phyloP scores from a whole-genome alignment of 1,139 yeast genomes.

The Pichia sorboxylosa region DNA sequence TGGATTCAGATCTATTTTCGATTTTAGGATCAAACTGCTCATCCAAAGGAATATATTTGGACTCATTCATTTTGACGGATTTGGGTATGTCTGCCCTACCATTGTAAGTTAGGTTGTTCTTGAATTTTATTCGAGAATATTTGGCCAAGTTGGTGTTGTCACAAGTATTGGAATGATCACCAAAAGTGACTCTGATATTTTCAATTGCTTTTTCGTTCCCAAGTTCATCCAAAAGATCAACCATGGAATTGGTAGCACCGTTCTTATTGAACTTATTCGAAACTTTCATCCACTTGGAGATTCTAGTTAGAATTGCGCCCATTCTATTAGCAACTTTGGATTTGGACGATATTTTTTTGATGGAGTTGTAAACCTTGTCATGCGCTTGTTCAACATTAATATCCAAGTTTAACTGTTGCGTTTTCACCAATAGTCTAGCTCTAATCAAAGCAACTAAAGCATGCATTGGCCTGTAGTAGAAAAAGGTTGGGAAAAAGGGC shows the following conservation, averaged over 20 bases:
- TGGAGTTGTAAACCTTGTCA: slow-evolving; percentile 22
- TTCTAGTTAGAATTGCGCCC: slow-evolving; percentile 32
- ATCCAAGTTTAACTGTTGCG: slow-evolving; percentile 26
- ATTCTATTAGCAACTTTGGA: slow-evolving; percentile 33
- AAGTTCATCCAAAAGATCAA: slow-evolving; percentile 32
- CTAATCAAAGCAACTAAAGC: slow-evolving; percentile 39
- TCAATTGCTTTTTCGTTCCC: slow-evolving; percentile 39
- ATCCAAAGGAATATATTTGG: not conserved
- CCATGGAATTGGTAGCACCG: slow-evolving; percentile 30
- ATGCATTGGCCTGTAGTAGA: slow-evolving; percentile 45
- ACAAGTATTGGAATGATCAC: slow-evolving; percentile 9
- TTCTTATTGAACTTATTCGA: slow-evolving; percentile 27
- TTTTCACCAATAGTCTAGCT: slow-evolving; percentile 32
- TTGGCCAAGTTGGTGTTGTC: slow-evolving; percentile 16
- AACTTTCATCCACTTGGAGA: slow-evolving; percentile 38
- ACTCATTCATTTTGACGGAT: not conserved
- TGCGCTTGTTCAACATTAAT: slow-evolving; percentile 30
- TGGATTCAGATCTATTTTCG: slow-evolving; percentile 1
- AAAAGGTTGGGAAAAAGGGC: slow-evolving; percentile 38
- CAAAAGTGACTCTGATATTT: slow-evolving; percentile 28
- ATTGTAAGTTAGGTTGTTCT: slow-evolving; percentile 18
- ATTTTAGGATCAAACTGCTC: not conserved
- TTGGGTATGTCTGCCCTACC: slow-evolving; percentile 2
- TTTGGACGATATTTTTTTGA: slow-evolving; percentile 20
- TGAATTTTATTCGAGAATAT: slow-evolving; percentile 19